phyloP scores from a whole-genome alignment of 345 rosid species.

The Passiflora organensis region DNA sequence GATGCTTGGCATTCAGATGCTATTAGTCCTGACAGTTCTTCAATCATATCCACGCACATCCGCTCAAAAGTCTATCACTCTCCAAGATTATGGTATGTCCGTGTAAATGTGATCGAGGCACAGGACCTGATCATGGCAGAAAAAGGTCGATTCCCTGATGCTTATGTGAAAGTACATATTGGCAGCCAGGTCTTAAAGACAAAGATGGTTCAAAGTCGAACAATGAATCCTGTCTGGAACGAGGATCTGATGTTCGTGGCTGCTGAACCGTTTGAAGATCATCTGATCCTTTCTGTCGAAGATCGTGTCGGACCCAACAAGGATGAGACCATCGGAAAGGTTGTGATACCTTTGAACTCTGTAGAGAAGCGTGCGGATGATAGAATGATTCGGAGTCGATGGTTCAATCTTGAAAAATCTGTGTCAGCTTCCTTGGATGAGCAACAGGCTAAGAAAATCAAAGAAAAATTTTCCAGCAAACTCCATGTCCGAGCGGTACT shows the following conservation, averaged over 20 bases:
- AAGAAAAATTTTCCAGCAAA: slow-evolving; percentile 25
- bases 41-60: slow-evolving; percentile 5
- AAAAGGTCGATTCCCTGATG: slow-evolving; percentile 20
- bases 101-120: slow-evolving; percentile 27
- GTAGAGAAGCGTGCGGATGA: slow-evolving; percentile 28
- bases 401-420: slow-evolving; percentile 24
- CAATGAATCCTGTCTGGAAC: slow-evolving; percentile 24
- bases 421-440: slow-evolving; percentile 24
- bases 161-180: slow-evolving; percentile 24
- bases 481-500: slow-evolving; percentile 20
- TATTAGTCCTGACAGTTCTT: slow-evolving; percentile 19
- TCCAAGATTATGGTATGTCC: slow-evolving; percentile 30
- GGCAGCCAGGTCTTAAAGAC: slow-evolving; percentile 27
- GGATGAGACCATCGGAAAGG: slow-evolving; percentile 28
- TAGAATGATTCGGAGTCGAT: slow-evolving; percentile 19
- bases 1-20: slow-evolving; percentile 32
- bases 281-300: slow-evolving; percentile 24
- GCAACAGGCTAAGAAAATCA: slow-evolving; percentile 20
- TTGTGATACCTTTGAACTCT: slow-evolving; percentile 20
- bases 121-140: slow-evolving; percentile 23
- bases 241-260: slow-evolving; percentile 30
- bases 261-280: slow-evolving; percentile 32
- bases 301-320: slow-evolving; percentile 24
- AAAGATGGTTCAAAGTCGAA: slow-evolving; percentile 16
- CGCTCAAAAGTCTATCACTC: slow-evolving; percentile 30